These are phyloP conservation scores for Globisporangium splendens DNA, from an alignment of 352 stramenopile genomes.

Conservation along the genomic window DNA sequence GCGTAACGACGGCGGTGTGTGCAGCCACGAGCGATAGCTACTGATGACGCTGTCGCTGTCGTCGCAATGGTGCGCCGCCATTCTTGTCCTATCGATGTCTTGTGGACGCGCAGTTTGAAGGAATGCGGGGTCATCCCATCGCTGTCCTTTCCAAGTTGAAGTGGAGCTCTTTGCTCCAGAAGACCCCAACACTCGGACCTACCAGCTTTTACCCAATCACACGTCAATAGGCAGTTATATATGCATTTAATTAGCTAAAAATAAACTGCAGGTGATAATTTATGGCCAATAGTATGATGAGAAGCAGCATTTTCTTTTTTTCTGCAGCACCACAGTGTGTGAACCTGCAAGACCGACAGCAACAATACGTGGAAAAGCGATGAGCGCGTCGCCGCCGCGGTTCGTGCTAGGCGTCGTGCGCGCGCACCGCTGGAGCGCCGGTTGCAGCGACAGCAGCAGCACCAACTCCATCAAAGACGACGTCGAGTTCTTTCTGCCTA, in stretches of 20 bases:
- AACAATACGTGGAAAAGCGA: no score
- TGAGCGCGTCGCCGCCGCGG: not conserved
- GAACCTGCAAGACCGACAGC: no score
- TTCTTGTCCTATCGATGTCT: not conserved
- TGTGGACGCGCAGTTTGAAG: not conserved
- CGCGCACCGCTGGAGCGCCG: constrained; percentile 12
- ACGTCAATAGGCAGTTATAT: not conserved
- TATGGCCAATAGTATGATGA: not conserved
- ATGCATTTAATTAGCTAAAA: not conserved
- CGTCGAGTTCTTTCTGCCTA: constrained; percentile 24
- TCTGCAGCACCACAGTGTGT: no score
- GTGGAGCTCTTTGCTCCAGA: not conserved
- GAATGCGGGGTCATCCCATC: not conserved
- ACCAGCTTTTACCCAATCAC: not conserved
- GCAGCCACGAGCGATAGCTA: constrained; percentile 10
- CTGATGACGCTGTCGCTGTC: constrained; percentile 5
- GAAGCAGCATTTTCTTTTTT: not conserved
- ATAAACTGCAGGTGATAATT: no score
- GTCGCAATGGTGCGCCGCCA: not conserved
- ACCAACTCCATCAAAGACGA: constrained; percentile 13
- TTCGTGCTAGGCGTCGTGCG: constrained; percentile 21
- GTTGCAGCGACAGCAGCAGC: constrained; percentile 6
- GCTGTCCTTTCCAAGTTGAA: constrained; percentile 12
- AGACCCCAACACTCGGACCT: no score
- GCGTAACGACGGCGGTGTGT: constrained; percentile 5